phyloP scores from a whole-genome alignment of 2,329 filamentous ascomycete genomes.

The Diplodia seriata region DNA sequence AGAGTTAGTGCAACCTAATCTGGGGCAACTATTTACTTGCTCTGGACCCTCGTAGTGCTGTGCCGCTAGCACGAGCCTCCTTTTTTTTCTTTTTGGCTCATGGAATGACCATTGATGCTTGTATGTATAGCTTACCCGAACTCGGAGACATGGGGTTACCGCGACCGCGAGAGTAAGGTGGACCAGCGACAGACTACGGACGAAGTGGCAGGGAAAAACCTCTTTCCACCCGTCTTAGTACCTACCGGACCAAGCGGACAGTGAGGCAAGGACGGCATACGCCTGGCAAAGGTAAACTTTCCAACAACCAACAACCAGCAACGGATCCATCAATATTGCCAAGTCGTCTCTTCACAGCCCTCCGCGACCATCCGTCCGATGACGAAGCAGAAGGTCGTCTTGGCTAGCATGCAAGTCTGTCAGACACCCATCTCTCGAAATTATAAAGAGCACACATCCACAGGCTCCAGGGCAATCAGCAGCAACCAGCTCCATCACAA shows the following conservation, averaged over 20 bases:
- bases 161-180: no score
- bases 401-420: not conserved
- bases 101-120: no score
- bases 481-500: slow-evolving; percentile 10
- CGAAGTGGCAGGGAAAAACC: no score
- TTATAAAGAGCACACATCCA: not conserved
- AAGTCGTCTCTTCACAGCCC: not conserved
- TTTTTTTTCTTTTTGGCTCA: no score
- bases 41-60: no score
- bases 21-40: no score
- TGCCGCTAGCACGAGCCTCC: no score
- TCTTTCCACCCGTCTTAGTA: no score
- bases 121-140: slow-evolving; percentile 7
- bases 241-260: no score
- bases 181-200: no score
- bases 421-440: not conserved
- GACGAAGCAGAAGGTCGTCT: not conserved
- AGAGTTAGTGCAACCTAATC: no score
- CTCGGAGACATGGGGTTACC: not conserved
- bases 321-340: not conserved
- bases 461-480: not conserved
- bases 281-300: not conserved
- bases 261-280: not conserved
- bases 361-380: slow-evolving; percentile 12
- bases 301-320: no score